Percentiles rank a stretch among this genome's conserved stretches.
Conservation (phyloP, 2,329 filamentous ascomycete species). For the Arthrobotrys entomopaga region DNA sequence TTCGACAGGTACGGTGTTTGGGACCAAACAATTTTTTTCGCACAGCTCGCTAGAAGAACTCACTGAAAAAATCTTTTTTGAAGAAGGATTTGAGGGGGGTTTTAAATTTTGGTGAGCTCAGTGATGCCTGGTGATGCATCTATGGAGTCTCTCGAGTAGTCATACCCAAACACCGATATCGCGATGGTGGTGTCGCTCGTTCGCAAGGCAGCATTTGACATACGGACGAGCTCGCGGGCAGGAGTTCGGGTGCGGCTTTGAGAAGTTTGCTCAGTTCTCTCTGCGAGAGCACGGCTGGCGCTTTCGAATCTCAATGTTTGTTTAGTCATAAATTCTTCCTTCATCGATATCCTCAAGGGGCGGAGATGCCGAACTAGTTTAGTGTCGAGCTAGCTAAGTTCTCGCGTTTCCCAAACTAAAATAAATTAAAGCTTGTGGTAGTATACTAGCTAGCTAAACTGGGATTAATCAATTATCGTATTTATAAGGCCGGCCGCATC, state of each 20-base stretch:
- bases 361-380: constrained; percentile 24
- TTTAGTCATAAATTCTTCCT: not conserved
- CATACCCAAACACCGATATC: constrained; percentile 8
- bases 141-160: constrained; percentile 25
- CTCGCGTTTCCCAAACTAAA: constrained; percentile 5
- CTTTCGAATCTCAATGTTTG: too few relatives aligned
- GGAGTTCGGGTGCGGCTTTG: constrained; percentile 43
- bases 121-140: constrained; percentile 28
- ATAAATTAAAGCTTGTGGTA: constrained; percentile 11
- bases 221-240: constrained; percentile 50
- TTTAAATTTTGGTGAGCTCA: constrained; percentile 33
- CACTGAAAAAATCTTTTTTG: not conserved
- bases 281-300: constrained; percentile 1
- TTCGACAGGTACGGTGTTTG: constrained; percentile 29
- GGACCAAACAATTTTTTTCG: not conserved
- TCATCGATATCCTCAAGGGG: constrained; percentile 10
- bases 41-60: not conserved
- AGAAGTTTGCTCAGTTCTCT: not conserved
- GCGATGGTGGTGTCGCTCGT: constrained; percentile 29
- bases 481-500: constrained; percentile 29
- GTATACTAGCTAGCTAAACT: constrained; percentile 18
- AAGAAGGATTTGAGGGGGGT: constrained; percentile 5
- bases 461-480: constrained; percentile 14
- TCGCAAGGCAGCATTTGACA: constrained; percentile 17
- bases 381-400: constrained; percentile 23